A percentile compares a stretch with the other conserved stretches of the same genome.
Conservation (phyloP, 306 rosid species). For the Abrus precatorius region DNA sequence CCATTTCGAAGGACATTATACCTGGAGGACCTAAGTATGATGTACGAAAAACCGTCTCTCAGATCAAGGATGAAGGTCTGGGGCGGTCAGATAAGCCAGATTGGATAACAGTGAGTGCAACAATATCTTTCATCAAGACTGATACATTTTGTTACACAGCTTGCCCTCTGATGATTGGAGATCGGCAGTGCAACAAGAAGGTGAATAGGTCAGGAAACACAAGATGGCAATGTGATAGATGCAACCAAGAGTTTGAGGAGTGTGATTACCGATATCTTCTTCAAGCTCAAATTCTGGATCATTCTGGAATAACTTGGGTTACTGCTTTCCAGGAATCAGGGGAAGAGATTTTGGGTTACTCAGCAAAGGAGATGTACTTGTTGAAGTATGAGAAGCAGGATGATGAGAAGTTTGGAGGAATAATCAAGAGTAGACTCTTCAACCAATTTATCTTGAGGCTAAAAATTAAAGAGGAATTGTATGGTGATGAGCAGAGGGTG, state of each 20-base stretch:
- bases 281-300: slow-evolving; percentile 87
- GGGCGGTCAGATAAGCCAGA: slow-evolving; percentile 89
- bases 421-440: slow-evolving; percentile 65
- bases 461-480: slow-evolving; percentile 76
- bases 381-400: slow-evolving; percentile 77
- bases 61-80: slow-evolving; percentile 84
- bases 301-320: slow-evolving; percentile 82
- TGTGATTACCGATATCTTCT: slow-evolving; percentile 87
- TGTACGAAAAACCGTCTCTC: slow-evolving; percentile 75
- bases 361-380: slow-evolving; percentile 73
- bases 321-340: slow-evolving; percentile 90
- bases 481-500: slow-evolving; percentile 84
- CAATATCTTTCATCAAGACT: slow-evolving; percentile 77
- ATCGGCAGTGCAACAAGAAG: slow-evolving; percentile 81
- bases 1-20: slow-evolving; percentile 69
- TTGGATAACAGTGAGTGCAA: slow-evolving; percentile 82
- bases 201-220: slow-evolving; percentile 68
- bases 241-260: slow-evolving; percentile 82
- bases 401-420: slow-evolving; percentile 63
- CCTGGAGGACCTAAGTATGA: slow-evolving; percentile 73
- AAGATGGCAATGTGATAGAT: slow-evolving; percentile 81
- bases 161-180: slow-evolving; percentile 86
- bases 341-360: slow-evolving; percentile 77
- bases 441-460: slow-evolving; percentile 69
- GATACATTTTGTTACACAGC: slow-evolving; percentile 86